Percentiles rank a stretch among this genome's conserved stretches.
These are phyloP conservation scores for Curvularia sp. DNA, from an alignment of 2,329 filamentous ascomycete species.

Conservation along the genomic window DNA sequence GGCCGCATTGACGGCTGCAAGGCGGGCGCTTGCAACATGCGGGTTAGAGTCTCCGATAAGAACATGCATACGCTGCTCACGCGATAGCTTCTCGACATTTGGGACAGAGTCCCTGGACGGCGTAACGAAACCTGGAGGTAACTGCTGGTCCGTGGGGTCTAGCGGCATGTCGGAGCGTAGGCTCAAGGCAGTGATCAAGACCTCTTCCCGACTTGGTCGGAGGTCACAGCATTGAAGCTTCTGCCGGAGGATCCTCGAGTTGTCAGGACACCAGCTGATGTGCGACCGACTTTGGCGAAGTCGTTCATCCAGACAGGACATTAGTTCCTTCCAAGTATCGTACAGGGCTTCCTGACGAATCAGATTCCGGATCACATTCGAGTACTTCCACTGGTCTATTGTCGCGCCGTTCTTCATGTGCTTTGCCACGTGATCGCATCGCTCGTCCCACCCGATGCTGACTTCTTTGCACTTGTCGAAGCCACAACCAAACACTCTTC, in stretches of 20 bases:
- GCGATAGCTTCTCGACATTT: slow-evolving; percentile 40
- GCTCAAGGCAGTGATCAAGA: slow-evolving; percentile 47
- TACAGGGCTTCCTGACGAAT: slow-evolving; percentile 49
- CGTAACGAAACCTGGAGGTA: slow-evolving; percentile 45
- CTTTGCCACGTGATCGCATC: slow-evolving; percentile 50
- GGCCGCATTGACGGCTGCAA: slow-evolving; percentile 45
- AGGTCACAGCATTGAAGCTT: slow-evolving; percentile 51
- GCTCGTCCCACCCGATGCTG: slow-evolving; percentile 50
- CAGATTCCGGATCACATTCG: slow-evolving; percentile 49
- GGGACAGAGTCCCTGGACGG: slow-evolving; percentile 48
- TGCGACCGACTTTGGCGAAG: slow-evolving; percentile 47
- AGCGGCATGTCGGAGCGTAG: slow-evolving; percentile 46
- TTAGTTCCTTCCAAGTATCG: slow-evolving; percentile 50
- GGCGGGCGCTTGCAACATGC: slow-evolving; percentile 35
- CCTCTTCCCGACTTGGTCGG: slow-evolving; percentile 47
- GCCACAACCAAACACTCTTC: slow-evolving; percentile 49
- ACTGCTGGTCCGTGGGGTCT: slow-evolving; percentile 38
- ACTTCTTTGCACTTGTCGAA: slow-evolving; percentile 52
- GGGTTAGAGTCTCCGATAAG: slow-evolving; percentile 44
- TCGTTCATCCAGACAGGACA: slow-evolving; percentile 42
- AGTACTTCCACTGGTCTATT: slow-evolving; percentile 49
- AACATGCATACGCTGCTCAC: slow-evolving; percentile 48
- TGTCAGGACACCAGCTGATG: slow-evolving; percentile 50
- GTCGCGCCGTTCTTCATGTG: slow-evolving; percentile 50
- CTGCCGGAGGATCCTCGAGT: slow-evolving; percentile 46